Conservation (phyloP, 805 yeast genomes). For the Yarrowia hollandica region DNA sequence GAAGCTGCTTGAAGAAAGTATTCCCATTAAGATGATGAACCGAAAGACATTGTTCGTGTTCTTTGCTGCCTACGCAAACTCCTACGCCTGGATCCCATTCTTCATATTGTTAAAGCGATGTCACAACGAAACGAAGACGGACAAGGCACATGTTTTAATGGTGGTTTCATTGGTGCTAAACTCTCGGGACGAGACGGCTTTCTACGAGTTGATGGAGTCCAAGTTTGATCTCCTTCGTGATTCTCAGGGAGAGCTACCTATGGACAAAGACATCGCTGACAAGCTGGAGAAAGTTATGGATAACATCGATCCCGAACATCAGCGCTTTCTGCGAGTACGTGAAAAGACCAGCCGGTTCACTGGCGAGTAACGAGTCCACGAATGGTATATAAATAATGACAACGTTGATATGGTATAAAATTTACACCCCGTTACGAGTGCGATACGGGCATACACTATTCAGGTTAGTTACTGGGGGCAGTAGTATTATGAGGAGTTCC, state of each 20-base stretch:
- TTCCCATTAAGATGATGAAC: neutral
- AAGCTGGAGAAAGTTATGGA: neutral
- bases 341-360: neutral
- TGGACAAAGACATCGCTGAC: neutral
- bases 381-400: neutral
- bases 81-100: neutral
- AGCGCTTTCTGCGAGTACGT: neutral
- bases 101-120: neutral
- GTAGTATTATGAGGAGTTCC: too few species aligned
- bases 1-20: neutral
- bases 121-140: neutral
- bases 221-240: neutral
- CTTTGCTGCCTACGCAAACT: constrained; percentile 27
- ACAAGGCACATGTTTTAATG: neutral
- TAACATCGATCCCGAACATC: neutral
- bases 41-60: constrained; percentile 4
- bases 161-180: constrained; percentile 1
- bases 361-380: neutral
- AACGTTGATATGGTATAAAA: neutral
- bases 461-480: neutral
- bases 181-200: constrained; percentile 10
- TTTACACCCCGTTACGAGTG: too few species aligned
- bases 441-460: neutral
- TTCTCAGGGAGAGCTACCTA: neutral
- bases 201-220: neutral